Conservation (phyloP, 495 filamentous ascomycete species). For the Penicillium paxilli region DNA sequence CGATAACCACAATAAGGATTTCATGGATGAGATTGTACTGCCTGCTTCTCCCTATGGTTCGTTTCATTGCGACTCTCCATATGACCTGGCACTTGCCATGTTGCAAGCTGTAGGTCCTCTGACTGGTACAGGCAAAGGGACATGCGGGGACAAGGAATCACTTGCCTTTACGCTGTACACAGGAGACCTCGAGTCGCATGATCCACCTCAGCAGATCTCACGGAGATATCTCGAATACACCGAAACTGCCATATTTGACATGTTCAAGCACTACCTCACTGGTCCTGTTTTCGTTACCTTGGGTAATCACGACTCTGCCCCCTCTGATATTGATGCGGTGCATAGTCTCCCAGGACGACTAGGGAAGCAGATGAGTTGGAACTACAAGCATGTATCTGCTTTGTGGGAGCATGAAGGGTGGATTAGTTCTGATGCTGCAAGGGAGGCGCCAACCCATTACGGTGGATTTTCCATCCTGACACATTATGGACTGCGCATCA, state of each 20-base stretch:
- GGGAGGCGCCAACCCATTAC: constrained; percentile 48
- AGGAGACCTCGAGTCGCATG: constrained; percentile 57
- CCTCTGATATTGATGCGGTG: constrained; percentile 49
- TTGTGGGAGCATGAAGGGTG: constrained; percentile 54
- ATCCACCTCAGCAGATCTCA: constrained; percentile 45
- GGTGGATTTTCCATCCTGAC: constrained; percentile 52
- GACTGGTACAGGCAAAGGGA: constrained; percentile 49
- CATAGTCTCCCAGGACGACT: constrained; percentile 53
- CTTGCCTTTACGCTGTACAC: constrained; percentile 56
- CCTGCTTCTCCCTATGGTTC: constrained; percentile 56
- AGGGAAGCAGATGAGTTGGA: constrained; percentile 57
- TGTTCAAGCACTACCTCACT: constrained; percentile 57
- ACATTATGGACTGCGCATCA: constrained; percentile 49
- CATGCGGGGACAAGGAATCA: constrained; percentile 25
- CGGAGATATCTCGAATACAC: constrained; percentile 50
- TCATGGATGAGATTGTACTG: constrained; percentile 30
- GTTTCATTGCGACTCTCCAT: constrained; percentile 59
- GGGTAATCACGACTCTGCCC: constrained; percentile 58
- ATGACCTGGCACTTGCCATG: constrained; percentile 57
- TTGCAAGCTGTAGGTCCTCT: constrained; percentile 57
- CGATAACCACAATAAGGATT: constrained; percentile 39
- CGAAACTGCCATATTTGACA: constrained; percentile 49
- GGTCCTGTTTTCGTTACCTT: constrained; percentile 55
- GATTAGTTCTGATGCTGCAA: constrained; percentile 41
- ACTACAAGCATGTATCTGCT: constrained; percentile 51